Percentiles rank a stretch among this genome's conserved stretches.
These are phyloP conservation scores for Cinchona pubescens DNA, from an alignment of 257 asterid genomes.

Conservation along the genomic window DNA sequence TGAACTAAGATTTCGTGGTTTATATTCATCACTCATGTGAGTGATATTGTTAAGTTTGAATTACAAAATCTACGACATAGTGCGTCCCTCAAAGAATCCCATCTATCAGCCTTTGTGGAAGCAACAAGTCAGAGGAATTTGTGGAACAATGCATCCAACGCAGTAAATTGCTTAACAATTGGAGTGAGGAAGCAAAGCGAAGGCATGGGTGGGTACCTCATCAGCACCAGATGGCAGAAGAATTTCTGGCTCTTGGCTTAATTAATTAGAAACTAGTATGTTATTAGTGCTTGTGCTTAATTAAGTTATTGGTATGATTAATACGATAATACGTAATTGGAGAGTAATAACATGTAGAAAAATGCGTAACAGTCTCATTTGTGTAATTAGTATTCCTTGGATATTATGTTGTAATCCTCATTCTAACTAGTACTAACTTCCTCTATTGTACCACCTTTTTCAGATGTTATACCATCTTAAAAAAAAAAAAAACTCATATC, in stretches of 20 bases:
- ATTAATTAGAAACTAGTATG: background rate
- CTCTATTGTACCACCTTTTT: too few species aligned
- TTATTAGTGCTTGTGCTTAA: background rate
- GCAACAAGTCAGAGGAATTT: slow-evolving; percentile 58
- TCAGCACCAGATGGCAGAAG: slow-evolving; percentile 92
- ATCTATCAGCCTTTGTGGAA: slow-evolving; percentile 66
- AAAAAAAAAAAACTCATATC: too few species aligned
- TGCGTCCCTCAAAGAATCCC: too few species aligned
- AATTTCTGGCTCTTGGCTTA: slow-evolving; percentile 95
- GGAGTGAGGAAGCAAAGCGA: slow-evolving; percentile 83
- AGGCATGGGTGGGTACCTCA: slow-evolving; percentile 84
- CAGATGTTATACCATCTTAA: too few species aligned
- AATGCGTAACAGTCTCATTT: background rate
- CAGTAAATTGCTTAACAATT: slow-evolving; percentile 74
- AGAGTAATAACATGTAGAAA: background rate
- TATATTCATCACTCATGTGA: background rate
- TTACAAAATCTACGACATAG: too few species aligned
- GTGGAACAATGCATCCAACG: slow-evolving; percentile 71
- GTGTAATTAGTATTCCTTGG: background rate
- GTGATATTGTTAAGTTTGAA: too few species aligned
- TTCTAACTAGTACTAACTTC: background rate
- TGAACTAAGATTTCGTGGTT: too few species aligned
- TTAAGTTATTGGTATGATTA: background rate
- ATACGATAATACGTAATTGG: background rate
- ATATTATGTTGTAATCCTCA: background rate